Percentiles rank a stretch among this genome's conserved stretches.
Conservation (phyloP, 306 rosid genomes). For the Mimosa pudica region DNA sequence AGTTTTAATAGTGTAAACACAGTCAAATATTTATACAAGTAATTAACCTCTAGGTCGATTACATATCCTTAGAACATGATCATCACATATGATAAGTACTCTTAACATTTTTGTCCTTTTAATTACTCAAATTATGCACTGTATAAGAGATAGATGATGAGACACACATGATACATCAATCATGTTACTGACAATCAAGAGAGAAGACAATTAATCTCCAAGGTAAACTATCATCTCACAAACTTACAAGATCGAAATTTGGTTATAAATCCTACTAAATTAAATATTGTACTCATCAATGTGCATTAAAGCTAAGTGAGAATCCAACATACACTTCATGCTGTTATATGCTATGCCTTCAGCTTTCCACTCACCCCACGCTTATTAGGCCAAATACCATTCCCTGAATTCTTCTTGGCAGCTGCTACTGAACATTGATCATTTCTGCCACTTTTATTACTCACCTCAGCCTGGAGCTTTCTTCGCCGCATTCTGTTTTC, state of each 20-base stretch:
- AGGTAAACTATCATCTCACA: slow-evolving; percentile 15
- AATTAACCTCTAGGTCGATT: background rate
- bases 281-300: slow-evolving; percentile 30
- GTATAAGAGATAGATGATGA: background rate
- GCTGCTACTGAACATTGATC: slow-evolving; percentile 85
- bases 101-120: background rate
- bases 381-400: slow-evolving; percentile 66
- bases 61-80: no score
- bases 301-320: slow-evolving; percentile 24
- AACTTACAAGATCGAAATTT: slow-evolving; percentile 11
- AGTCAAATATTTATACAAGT: background rate
- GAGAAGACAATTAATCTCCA: background rate
- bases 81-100: background rate
- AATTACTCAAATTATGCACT: background rate
- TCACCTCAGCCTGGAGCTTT: slow-evolving; percentile 60
- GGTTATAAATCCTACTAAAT: slow-evolving; percentile 10
- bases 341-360: slow-evolving; percentile 55
- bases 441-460: slow-evolving; percentile 53
- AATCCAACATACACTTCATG: slow-evolving; percentile 14
- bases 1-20: background rate
- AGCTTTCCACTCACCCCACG: slow-evolving; percentile 70
- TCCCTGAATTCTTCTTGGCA: slow-evolving; percentile 72
- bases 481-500: slow-evolving; percentile 88
- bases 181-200: background rate
- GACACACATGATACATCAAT: background rate